Percentiles rank a stretch among this genome's conserved stretches.
Evolutionary conservation across 1,139 yeast genomes (phyloP).

Genomic region (Sugiyamaella neomexicana): DNA sequence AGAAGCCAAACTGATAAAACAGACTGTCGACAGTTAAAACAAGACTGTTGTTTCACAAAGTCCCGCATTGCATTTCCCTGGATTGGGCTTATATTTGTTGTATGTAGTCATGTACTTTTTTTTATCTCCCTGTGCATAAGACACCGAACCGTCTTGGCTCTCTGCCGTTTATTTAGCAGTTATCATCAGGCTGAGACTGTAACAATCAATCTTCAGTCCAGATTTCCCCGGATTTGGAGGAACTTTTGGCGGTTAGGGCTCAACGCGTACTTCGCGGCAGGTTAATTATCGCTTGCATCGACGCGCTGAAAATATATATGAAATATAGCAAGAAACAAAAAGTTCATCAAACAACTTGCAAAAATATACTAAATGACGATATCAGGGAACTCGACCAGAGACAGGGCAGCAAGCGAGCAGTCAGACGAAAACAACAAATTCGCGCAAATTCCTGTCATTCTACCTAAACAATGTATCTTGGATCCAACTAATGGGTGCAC

Average conservation of each 20-base stretch:
- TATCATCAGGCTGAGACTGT: too few species aligned
- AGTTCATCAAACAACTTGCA: background rate
- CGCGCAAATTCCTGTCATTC: conserved; percentile 17
- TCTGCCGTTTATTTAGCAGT: too few species aligned
- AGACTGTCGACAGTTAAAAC: conserved; percentile 8
- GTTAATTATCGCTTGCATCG: conserved; percentile 8
- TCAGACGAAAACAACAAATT: background rate
- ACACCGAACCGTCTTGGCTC: too few species aligned
- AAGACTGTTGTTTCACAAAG: background rate
- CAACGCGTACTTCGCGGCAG: conserved; percentile 1
- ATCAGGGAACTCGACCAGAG: background rate
- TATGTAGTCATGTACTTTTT: too few species aligned
- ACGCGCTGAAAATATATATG: conserved; percentile 1
- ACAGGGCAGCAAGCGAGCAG: background rate
- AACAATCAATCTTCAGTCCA: too few species aligned
- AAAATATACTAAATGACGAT: background rate
- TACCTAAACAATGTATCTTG: conserved; percentile 20
- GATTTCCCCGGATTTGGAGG: too few species aligned
- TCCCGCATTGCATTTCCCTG: conserved; percentile 3
- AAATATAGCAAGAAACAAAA: background rate
- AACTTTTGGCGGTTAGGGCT: background rate
- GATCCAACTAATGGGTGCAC: conserved; percentile 1
- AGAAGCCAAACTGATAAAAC: conserved; percentile 30
- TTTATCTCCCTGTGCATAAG: conserved; percentile 2
- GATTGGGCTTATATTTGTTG: too few species aligned